These are phyloP conservation scores for Ogataea paradorogensis DNA, from an alignment of 805 yeast species.

Conservation along the genomic window DNA sequence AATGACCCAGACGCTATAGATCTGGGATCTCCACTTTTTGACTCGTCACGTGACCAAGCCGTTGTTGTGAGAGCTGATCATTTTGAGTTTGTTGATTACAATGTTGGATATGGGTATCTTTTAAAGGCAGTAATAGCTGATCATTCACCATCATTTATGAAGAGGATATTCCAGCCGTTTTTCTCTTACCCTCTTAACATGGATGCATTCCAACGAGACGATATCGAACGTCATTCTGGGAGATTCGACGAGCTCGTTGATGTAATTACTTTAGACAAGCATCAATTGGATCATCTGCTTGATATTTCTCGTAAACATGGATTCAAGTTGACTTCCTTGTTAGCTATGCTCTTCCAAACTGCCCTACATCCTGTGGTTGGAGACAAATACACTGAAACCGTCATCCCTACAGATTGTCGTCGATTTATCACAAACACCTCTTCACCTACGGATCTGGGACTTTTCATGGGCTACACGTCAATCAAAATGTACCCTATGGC, in stretches of 20 bases:
- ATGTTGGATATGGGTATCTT: not conserved
- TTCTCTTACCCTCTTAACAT: not conserved
- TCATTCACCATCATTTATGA: constrained; percentile 3
- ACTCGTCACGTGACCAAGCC: not conserved
- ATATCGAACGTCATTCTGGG: constrained; percentile 2
- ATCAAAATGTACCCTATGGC: not conserved
- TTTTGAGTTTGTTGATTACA: not conserved
- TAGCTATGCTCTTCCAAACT: constrained; percentile 11
- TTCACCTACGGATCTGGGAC: constrained; percentile 4
- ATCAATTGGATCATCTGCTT: constrained; percentile 8
- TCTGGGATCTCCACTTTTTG: constrained; percentile 2
- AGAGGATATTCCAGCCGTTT: constrained; percentile 1
- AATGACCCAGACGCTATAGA: not conserved
- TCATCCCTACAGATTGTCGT: constrained; percentile 25
- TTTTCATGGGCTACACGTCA: constrained; percentile 2
- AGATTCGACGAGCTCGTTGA: constrained; percentile 7
- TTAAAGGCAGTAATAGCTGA: not conserved
- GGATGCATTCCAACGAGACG: constrained; percentile 1
- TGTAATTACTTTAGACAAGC: constrained; percentile 8
- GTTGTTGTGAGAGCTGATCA: not conserved
- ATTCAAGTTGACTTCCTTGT: constrained; percentile 21
- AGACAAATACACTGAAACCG: constrained; percentile 12
- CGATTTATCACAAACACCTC: constrained; percentile 1
- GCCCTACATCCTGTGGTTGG: constrained; percentile 13
- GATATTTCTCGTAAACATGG: constrained; percentile 10